Percentiles rank a stretch among this genome's conserved stretches.
phyloP scores from a whole-genome alignment of 305 asterid genomes.

The Fraxinus platypoda region DNA sequence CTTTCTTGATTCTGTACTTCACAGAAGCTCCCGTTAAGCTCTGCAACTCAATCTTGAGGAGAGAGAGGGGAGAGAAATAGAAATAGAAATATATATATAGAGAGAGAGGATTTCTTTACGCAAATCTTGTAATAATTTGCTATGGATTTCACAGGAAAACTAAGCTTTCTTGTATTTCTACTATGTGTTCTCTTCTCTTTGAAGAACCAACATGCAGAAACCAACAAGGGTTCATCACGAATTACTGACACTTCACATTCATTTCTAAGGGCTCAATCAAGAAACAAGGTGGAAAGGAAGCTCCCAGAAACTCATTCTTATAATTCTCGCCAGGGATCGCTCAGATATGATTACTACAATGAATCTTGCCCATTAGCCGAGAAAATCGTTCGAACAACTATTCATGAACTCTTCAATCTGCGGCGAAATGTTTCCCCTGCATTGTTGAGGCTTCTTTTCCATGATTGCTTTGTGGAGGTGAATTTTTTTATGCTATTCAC shows the following conservation, averaged over 20 bases:
- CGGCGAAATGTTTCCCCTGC: conserved; percentile 54
- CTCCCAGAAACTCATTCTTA: conserved; percentile 11
- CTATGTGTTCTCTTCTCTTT: conserved; percentile 56
- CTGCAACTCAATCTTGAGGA: neutral
- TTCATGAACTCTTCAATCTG: conserved; percentile 33
- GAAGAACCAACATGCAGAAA: conserved; percentile 41
- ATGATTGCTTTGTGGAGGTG: conserved; percentile 73
- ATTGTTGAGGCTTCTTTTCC: conserved; percentile 60
- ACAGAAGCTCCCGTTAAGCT: neutral
- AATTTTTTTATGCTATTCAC: neutral
- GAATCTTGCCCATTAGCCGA: conserved; percentile 64
- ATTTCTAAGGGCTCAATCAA: conserved; percentile 6
- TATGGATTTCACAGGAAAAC: conserved; percentile 53
- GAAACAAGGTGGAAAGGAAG: conserved; percentile 8
- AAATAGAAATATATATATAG: neutral
- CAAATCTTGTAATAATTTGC: neutral
- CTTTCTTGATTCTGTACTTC: neutral
- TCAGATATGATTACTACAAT: conserved; percentile 53
- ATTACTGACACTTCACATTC: neutral
- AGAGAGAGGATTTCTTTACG: neutral
- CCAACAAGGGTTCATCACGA: conserved; percentile 18
- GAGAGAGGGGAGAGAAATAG: neutral
- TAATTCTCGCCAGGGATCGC: conserved; percentile 15
- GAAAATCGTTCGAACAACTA: conserved; percentile 46
- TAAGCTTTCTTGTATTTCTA: conserved; percentile 45